Evolutionary conservation across 768 basidiomycete species (phyloP), one percentile per base, ranked within the genome.

Genomic region (Xerocomellus intermedius): DNA sequence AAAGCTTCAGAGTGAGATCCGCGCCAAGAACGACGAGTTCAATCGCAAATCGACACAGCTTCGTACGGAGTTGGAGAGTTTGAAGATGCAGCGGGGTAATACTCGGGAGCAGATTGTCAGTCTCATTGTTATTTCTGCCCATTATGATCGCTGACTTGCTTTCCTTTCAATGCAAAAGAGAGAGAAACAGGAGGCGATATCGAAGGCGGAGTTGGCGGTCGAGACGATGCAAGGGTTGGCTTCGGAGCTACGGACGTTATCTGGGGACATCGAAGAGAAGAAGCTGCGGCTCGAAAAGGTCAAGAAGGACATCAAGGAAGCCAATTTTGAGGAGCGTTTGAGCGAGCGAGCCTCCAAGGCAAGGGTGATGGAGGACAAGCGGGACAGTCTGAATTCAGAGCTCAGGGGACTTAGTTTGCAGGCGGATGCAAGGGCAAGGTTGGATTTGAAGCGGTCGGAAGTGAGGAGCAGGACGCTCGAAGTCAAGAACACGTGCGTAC

Each of bases 341-440:
- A 73, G 66, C 0, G 84, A 88, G 54, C 80, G 83, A 50, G 73
- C 75, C 0, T 68, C 74, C 26, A 81, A 80, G 54, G 74, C 77
- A n/a, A 80, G 85, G 35, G 65, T 60, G 24, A 73, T 91, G 47
- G 92, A 98, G 56, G 83, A 83, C 35, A 78, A 77, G 44, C 77
- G 88, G 48, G 92, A 95, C 17, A 67, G 69, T 19, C 73, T 96
- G 56, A 90, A 86, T 51, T 60, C 70, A 0, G 95, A 97, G 57
- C 77, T 94, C 39, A 78, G 82, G 32, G 73, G 77, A 2, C 71
- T 97, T 61, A 92, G 84, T 61, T 63, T 82, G 42, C 94, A 98
- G 67, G 87, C 91, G 0, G 89, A 94, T 50, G 76, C 83, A 1
- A 77, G 96, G 42, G 92, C 94, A 2, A 87, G 83, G 62, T 69